Evolutionary conservation across 2,329 filamentous ascomycete genomes (phyloP).

Genomic region (Paecilomyces variotii): DNA sequence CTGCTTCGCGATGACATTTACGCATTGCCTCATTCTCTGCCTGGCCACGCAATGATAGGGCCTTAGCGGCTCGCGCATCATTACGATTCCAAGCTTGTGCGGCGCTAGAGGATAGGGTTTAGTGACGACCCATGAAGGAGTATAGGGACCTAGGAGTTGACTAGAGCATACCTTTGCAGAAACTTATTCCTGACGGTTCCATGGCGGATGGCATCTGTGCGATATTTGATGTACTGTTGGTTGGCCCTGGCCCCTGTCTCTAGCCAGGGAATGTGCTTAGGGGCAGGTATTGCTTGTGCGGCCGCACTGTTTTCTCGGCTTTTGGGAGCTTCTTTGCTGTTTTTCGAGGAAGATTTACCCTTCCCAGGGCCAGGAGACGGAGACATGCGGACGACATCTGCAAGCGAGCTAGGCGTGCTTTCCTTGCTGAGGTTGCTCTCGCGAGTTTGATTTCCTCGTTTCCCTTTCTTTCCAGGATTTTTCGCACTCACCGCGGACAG

Average conservation of each 20-base stretch:
- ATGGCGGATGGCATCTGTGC: slow-evolving; percentile 94
- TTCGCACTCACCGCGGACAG: slow-evolving; percentile 69
- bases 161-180: slow-evolving; percentile 64
- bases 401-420: slow-evolving; percentile 66
- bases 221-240: slow-evolving; percentile 87
- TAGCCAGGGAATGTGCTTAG: slow-evolving; percentile 91
- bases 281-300: slow-evolving; percentile 74
- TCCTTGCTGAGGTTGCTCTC: slow-evolving; percentile 54
- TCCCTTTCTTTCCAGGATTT: slow-evolving; percentile 73
- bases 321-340: slow-evolving; percentile 55
- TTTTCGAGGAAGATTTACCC: slow-evolving; percentile 47
- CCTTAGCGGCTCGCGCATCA: slow-evolving; percentile 91
- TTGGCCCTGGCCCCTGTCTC: slow-evolving; percentile 89
- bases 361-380: slow-evolving; percentile 65
- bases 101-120: slow-evolving; percentile 49
- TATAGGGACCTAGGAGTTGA: slow-evolving; percentile 2
- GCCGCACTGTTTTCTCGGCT: slow-evolving; percentile 70
- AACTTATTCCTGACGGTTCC: slow-evolving; percentile 96
- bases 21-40: slow-evolving; percentile 97
- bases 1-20: slow-evolving; percentile 91
- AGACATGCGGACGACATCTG: slow-evolving; percentile 92
- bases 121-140: neutral
- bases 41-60: slow-evolving; percentile 85
- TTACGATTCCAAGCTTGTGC: slow-evolving; percentile 98
- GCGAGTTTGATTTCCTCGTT: slow-evolving; percentile 71